Evolutionary conservation across 352 stramenopile genomes (phyloP).

Genomic region (Globisporangium recalcitrans): DNA sequence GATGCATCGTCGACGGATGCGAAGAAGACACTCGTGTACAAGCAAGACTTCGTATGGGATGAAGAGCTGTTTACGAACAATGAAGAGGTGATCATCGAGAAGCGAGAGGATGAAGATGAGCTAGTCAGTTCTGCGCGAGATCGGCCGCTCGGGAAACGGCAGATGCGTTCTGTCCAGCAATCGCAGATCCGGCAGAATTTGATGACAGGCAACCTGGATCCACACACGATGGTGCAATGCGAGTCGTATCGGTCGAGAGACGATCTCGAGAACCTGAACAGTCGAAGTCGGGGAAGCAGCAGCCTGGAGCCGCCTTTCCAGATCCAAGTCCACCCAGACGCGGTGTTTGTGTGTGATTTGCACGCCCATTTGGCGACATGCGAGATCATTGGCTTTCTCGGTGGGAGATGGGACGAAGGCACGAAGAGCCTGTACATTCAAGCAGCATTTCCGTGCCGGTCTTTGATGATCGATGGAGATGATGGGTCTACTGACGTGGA

Average conservation of each 20-base stretch:
- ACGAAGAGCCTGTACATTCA: constrained; percentile 89
- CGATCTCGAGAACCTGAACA: constrained; percentile 31
- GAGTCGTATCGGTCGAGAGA: constrained; percentile 44
- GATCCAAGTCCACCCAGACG: constrained; percentile 87
- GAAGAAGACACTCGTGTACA: constrained; percentile 33
- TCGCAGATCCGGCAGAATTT: constrained; percentile 77
- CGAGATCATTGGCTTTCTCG: constrained; percentile 94
- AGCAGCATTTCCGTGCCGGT: constrained; percentile 90
- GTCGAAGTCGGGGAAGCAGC: constrained; percentile 35
- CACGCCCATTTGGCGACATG: constrained; percentile 90
- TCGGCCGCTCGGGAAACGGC: constrained; percentile 40
- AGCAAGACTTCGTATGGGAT: constrained; percentile 74
- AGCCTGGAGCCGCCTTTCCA: constrained; percentile 76
- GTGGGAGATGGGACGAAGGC: constrained; percentile 80
- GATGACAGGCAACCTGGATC: constrained; percentile 64
- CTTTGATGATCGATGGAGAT: constrained; percentile 83
- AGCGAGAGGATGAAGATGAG: constrained; percentile 13
- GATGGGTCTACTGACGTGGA: constrained; percentile 92
- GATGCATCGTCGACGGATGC: constrained; percentile 6
- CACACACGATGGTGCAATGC: constrained; percentile 86
- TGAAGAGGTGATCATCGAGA: not conserved
- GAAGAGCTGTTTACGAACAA: constrained; percentile 50
- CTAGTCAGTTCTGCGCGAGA: constrained; percentile 10
- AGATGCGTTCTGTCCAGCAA: constrained; percentile 68
- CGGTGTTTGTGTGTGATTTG: constrained; percentile 88